phyloP scores from a whole-genome alignment of 257 asterid genomes.

The Capsicum rhomboideum region DNA sequence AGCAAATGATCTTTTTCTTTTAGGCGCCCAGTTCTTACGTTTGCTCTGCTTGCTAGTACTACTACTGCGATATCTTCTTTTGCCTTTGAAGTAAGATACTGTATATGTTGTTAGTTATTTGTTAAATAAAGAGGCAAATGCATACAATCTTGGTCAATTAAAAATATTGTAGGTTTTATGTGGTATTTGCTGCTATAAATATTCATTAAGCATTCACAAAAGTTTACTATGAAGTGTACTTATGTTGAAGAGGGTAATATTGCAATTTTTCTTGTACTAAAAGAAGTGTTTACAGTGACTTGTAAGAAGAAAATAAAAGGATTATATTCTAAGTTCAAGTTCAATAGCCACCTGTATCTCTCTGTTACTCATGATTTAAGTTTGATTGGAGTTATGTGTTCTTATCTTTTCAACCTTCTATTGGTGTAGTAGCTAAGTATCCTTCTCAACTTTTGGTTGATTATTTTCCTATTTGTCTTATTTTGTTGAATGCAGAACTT shows the following conservation, averaged over 20 bases:
- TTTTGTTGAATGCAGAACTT: constrained; percentile 14
- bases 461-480: not conserved
- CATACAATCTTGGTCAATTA: not conserved
- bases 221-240: not conserved
- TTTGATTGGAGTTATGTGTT: not conserved
- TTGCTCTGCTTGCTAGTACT: constrained; percentile 30
- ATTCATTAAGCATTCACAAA: not conserved
- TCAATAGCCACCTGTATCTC: not conserved
- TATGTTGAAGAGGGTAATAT: not conserved
- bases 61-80: constrained; percentile 22
- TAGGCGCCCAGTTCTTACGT: constrained; percentile 32
- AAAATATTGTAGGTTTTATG: not conserved
- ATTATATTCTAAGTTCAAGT: not conserved
- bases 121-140: not conserved
- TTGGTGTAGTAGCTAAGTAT: not conserved
- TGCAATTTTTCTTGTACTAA: not conserved
- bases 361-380: not conserved
- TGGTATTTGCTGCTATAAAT: not conserved
- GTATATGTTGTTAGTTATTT: not conserved
- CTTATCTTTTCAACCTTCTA: not conserved
- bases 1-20: constrained; percentile 2
- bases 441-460: not conserved
- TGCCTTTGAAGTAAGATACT: constrained; percentile 21
- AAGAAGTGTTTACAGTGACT: not conserved
- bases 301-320: not conserved